A percentile compares a stretch with the other conserved stretches of the same genome.
phyloP scores from a whole-genome alignment of 768 basidiomycete species.

The Boletus insuetus region DNA sequence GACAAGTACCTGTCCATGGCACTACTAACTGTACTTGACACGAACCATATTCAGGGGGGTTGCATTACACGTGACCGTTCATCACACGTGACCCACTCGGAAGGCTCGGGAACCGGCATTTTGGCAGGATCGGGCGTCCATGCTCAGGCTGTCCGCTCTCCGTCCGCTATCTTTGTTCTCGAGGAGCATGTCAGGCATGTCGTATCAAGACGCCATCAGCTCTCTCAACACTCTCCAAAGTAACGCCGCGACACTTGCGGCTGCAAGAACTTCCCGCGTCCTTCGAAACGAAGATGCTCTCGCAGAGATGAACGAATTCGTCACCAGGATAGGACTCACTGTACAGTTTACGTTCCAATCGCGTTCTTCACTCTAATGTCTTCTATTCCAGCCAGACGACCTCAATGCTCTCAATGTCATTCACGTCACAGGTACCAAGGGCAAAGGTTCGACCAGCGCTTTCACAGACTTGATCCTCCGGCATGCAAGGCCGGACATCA shows the following conservation, averaged over 20 bases:
- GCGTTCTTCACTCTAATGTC: conserved; percentile 12
- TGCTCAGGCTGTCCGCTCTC: conserved; percentile 4
- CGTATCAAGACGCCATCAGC: conserved; percentile 73
- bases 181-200: conserved; percentile 49
- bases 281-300: conserved; percentile 58
- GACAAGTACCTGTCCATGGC: conserved; percentile 30
- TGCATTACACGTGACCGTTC: conserved; percentile 10
- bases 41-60: conserved; percentile 7
- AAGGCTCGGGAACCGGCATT: not conserved
- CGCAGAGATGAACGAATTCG: conserved; percentile 88
- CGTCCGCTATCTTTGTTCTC: conserved; percentile 9
- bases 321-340: conserved; percentile 80
- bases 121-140: not conserved
- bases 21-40: too few species aligned
- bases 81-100: not conserved
- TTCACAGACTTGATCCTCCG: conserved; percentile 87
- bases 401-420: conserved; percentile 89
- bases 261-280: conserved; percentile 69
- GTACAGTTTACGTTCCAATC: conserved; percentile 42
- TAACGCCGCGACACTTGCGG: conserved; percentile 91
- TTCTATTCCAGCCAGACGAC: conserved; percentile 59
- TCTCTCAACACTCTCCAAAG: conserved; percentile 80
- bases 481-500: conserved; percentile 69
- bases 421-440: conserved; percentile 97
- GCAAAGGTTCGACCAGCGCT: conserved; percentile 96